Evolutionary conservation across 1,139 yeast species (phyloP), one percentile per base, ranked within the genome.

Genomic region (Scheffersomyces illinoinensis): DNA sequence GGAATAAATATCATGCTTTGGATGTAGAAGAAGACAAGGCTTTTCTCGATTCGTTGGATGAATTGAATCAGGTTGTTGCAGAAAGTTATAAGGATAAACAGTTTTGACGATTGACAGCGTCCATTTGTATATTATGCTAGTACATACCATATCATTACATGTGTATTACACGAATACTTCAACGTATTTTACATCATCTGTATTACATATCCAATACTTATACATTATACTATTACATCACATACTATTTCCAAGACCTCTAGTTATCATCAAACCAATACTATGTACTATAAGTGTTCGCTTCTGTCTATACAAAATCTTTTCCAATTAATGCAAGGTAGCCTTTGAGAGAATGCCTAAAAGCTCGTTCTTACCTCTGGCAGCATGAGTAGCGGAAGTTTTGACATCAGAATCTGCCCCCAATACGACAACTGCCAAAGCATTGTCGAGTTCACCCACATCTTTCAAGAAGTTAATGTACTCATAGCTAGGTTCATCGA

Each of bases 311-410:
- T 33, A 4, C 17, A 3, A 33, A 33, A 14, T 12, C 10, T 8
- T 21, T 26, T 26, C 33, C 14, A 33, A 17, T 33, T 33, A 33
- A 33, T 17, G 43, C 39, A 52, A 49, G 52, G 51, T 54, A n/a
- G 59, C 63, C 33, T 66, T 64, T 6, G 78, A 69, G 48, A 88
- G 72, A 49, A 88, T 75, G 43, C 82, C 78, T 67, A 92, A 82
- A 56, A 93, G 76, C 62, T 91, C 95, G 68, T 91, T 92, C 66
- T 90, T 84, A 62, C 97, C 97, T 60, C 85, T 84, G 18, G 91
- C 87, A 58, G 87, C 86, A 66, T 85, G 89, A 51, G 79, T 83
- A 1, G 97, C 97, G 58, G 81, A 82, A 1, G 90, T 88, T 59
- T 82, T 79, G 3, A 82, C 78, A 17, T 81, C 74, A 4, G 68